Evolutionary conservation across 2,329 filamentous ascomycete genomes (phyloP), one percentile per base, ranked within the genome.

Genomic region (Neurospora crassa): DNA sequence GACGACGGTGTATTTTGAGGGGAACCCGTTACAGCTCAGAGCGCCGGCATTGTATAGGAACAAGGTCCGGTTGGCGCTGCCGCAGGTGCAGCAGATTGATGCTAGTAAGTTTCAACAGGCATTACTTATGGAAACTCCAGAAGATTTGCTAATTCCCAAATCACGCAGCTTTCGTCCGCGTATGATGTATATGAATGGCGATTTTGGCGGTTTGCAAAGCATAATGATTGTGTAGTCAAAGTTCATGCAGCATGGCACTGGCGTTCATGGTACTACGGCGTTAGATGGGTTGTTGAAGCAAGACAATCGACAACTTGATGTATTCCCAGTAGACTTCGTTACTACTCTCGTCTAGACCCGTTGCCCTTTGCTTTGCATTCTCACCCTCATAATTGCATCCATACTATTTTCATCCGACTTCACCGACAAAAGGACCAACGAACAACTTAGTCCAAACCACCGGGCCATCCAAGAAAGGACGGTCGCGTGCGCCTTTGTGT

Each of bases 1-100:
- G 76, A 89, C 90, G 72, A 97, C 96, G 1, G 95, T 99, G 12
- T 99, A 99, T 79, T 96, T 99, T 75, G 96, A 99, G 79, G 94
- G 94, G 1, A 97, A 97, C 77, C 95, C 94, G 37, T 81, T 99
- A 76, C 96, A 99, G 82, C 85, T 89, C 73, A 87, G 86, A 70
- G 89, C 88, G 5, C 92, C 92, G n/a, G 92, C 92, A 0, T 82
- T 97, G 73, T 99, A 99, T 81, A 86, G 96, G 78, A 98, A 97
- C 82, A 99, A 99, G 83, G 89, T 99, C 63, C 87, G 91, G 72
- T 82, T 99, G 80, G 92, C 94, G 42, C 81, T 99, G 80, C 96
- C 96, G 71, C 91, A 96, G 80, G 84, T 99, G 69, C 88, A 88
- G 79, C 94, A 99, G 84, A 97, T 99, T 79, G 96, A 99, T 88